Percentiles rank a stretch among this genome's conserved stretches.
Evolutionary conservation across 441 rosid species (phyloP).

Genomic region (Croton laevigatus): DNA sequence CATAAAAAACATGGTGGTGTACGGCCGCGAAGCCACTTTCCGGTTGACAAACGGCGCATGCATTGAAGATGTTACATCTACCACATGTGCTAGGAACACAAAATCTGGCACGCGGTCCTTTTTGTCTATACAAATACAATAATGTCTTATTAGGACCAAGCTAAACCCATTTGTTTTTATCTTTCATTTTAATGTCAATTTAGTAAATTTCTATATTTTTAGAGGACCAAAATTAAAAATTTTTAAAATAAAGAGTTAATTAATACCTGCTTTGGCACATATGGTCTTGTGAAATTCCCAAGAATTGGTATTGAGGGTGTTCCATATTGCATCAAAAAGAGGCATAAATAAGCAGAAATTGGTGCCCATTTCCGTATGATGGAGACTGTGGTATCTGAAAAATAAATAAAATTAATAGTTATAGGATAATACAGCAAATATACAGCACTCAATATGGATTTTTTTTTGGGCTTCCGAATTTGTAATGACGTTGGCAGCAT

Average conservation of each 20-base stretch:
- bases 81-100: slow-evolving; percentile 90
- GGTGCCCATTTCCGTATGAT: slow-evolving; percentile 73
- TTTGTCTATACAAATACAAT: slow-evolving; percentile 27
- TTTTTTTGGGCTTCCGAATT: neutral
- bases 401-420: slow-evolving; percentile 5
- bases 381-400: slow-evolving; percentile 71
- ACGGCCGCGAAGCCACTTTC: slow-evolving; percentile 60
- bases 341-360: slow-evolving; percentile 99
- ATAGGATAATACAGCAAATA: slow-evolving; percentile 3
- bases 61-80: slow-evolving; percentile 59
- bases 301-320: slow-evolving; percentile 61
- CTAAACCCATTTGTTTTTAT: neutral
- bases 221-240: too few relatives aligned
- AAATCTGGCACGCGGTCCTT: slow-evolving; percentile 60
- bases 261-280: slow-evolving; percentile 44
- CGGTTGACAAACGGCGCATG: slow-evolving; percentile 68
- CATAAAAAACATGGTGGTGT: slow-evolving; percentile 34
- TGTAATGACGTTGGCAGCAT: neutral
- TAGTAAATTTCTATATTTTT: too few relatives aligned
- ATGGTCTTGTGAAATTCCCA: slow-evolving; percentile 68
- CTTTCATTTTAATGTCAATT: too few relatives aligned
- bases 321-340: slow-evolving; percentile 68
- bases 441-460: neutral
- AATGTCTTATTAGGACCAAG: too few relatives aligned
- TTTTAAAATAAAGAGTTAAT: neutral